Percentiles rank a stretch among this genome's conserved stretches.
Conservation (phyloP, 208 protist genomes). For the Trypanosoma lewisi region DNA sequence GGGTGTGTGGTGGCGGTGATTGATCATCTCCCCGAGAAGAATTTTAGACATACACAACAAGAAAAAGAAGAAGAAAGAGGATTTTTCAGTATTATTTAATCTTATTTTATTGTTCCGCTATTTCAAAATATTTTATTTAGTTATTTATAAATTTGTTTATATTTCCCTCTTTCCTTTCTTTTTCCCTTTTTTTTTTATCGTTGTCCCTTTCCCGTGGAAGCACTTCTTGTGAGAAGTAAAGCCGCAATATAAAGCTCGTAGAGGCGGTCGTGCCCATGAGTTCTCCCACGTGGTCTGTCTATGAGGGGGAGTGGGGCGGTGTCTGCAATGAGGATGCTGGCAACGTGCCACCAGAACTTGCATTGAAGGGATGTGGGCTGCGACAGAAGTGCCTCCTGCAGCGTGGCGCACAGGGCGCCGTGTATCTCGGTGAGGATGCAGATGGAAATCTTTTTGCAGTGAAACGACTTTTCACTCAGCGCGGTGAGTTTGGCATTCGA, state of each 20-base stretch:
- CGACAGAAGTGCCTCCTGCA: slow-evolving; percentile 55
- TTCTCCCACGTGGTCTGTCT: slow-evolving; percentile 75
- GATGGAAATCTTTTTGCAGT: slow-evolving; percentile 49
- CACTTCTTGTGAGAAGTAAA: background rate
- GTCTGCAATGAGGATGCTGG: slow-evolving; percentile 10
- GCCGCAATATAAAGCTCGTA: background rate
- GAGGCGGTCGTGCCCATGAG: slow-evolving; percentile 13
- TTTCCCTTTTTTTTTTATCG: slow-evolving; percentile 2
- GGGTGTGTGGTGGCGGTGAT: background rate
- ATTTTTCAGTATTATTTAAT: background rate
- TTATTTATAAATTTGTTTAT: background rate
- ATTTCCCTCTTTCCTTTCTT: slow-evolving; percentile 10
- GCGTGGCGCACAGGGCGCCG: slow-evolving; percentile 77
- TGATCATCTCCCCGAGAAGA: too few relatives aligned
- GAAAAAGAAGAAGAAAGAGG: background rate
- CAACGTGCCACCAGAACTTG: slow-evolving; percentile 20
- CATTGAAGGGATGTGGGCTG: slow-evolving; percentile 47
- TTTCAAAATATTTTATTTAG: too few relatives aligned
- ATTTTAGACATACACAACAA: too few relatives aligned
- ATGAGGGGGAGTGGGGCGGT: slow-evolving; percentile 39
- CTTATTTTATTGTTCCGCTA: background rate
- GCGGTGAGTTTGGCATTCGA: slow-evolving; percentile 62
- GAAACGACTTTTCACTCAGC: slow-evolving; percentile 79
- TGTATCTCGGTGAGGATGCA: slow-evolving; percentile 66
- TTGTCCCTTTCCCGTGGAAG: background rate